Evolutionary conservation across 805 yeast genomes (phyloP), one percentile per base, ranked within the genome.

Genomic region (Cyberlindnera xishuangbannaensis): DNA sequence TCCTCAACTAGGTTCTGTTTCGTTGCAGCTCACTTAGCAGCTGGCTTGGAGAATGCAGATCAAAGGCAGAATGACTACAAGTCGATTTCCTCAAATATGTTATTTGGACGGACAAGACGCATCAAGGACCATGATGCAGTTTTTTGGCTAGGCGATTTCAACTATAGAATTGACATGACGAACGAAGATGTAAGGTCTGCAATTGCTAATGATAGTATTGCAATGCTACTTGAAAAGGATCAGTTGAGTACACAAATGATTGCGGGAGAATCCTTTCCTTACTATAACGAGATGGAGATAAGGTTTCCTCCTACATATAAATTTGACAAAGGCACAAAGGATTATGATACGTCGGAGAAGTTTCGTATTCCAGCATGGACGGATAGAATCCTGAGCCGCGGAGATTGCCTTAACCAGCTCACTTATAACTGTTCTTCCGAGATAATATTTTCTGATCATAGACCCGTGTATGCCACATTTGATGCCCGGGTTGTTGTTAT

Each of bases 291-390:
- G 29, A 31, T 31, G 34, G 34, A 31, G 29, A 31, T 31, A 25
- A 31, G 18, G 15, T 31, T 92, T 54, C 68, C 73, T 24, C 98
- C 97, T 8, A 92, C 98, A 1, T 90, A 90, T 62, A 90, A 90
- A 53, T 90, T 76, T 58, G 95, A 90, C 55, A 80, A 82, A 41
- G 92, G 90, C 4, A 80, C 95, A 0, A 69, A 73, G 30, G 62
- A 57, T 14, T 92, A 88, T 54, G 97, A 90, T 55, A 69, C 94
- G 2, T 81, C 95, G 9, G 98, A 90, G 47, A 90, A 90, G 55
- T 90, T 81, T 42, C 70, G 98, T 47, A 78, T 84, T 4, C 98
- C 98, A 1, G 82, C 96, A 0, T 90, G 97, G 97, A 90, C 97
- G 0, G 98, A 90, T 57, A 67, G 98, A 50, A 80, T 85, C 35